Percentiles rank a stretch among this genome's conserved stretches.
Evolutionary conservation across 345 rosid species (phyloP).

Genomic region (Turritis glabra): DNA sequence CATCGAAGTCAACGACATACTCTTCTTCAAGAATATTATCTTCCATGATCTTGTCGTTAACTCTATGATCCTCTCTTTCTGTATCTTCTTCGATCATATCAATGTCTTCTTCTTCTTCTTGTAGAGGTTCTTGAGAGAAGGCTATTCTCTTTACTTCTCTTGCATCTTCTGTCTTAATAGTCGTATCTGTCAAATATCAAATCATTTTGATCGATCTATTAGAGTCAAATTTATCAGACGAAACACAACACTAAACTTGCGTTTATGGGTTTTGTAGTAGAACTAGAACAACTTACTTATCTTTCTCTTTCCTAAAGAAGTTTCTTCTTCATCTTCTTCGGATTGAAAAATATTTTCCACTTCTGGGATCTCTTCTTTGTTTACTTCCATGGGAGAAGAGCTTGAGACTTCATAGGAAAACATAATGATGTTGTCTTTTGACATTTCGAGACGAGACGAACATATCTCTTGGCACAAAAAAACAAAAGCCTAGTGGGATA

Average conservation of each 20-base stretch:
- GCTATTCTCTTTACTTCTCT: conserved; percentile 31
- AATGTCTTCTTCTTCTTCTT: conserved; percentile 29
- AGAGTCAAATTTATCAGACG: background rate
- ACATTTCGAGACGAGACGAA: conserved; percentile 1
- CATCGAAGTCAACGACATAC: conserved; percentile 34
- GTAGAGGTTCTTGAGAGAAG: conserved; percentile 14
- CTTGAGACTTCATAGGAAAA: conserved; percentile 12
- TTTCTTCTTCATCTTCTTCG: background rate
- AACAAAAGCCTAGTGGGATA: conserved; percentile 28
- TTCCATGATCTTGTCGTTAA: conserved; percentile 31
- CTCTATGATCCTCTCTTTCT: conserved; percentile 9
- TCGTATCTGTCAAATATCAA: conserved; percentile 16
- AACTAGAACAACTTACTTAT: conserved; percentile 21
- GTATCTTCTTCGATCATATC: conserved; percentile 24
- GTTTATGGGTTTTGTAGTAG: background rate
- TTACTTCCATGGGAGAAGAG: conserved; percentile 25
- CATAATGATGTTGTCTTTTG: conserved; percentile 5
- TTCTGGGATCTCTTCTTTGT: conserved; percentile 3
- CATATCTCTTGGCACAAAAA: background rate
- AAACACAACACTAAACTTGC: background rate
- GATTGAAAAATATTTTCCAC: background rate
- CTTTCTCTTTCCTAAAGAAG: conserved; percentile 30
- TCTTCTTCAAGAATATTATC: conserved; percentile 6
- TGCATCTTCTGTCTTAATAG: conserved; percentile 15
- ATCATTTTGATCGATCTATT: background rate